Conservation (phyloP, 768 basidiomycete species). For the Calocera cornea region DNA sequence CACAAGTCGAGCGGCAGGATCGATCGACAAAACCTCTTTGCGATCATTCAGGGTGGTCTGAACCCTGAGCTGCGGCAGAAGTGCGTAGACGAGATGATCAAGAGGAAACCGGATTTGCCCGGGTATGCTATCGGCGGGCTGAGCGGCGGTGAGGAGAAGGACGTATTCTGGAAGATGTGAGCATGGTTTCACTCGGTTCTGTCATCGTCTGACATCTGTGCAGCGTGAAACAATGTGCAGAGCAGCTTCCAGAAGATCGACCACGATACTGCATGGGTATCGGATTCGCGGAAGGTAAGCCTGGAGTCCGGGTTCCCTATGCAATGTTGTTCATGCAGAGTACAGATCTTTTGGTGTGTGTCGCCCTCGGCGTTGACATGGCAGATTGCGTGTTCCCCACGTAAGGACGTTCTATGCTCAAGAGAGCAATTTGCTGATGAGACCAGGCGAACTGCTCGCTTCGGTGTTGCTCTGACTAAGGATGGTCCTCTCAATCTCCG, state of each 20-base stretch:
- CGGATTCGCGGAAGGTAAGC: constrained; percentile 75
- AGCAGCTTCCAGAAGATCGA: constrained; percentile 61
- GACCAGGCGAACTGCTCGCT: constrained; percentile 57
- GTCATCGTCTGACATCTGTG: neutral
- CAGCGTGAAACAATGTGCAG: constrained; percentile 68
- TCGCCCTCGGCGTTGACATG: constrained; percentile 89
- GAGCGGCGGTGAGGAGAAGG: constrained; percentile 86
- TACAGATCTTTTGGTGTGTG: constrained; percentile 73
- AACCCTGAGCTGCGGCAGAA: constrained; percentile 54
- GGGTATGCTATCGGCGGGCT: constrained; percentile 85
- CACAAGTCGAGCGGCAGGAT: constrained; percentile 57
- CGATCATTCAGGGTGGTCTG: constrained; percentile 82
- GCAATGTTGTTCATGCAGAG: neutral
- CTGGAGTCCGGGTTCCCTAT: neutral
- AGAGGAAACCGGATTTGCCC: constrained; percentile 59
- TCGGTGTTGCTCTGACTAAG: constrained; percentile 77
- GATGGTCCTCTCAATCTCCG: constrained; percentile 69
- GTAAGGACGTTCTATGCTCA: neutral
- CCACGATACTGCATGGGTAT: constrained; percentile 89
- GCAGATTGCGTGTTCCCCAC: constrained; percentile 92
- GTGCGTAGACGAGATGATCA: constrained; percentile 72
- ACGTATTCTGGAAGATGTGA: constrained; percentile 76
- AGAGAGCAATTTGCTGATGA: neutral
- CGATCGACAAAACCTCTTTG: constrained; percentile 69
- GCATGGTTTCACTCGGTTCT: constrained; percentile 14